Evolutionary conservation across 345 rosid species (phyloP), one percentile per base, ranked within the genome.

Genomic region (Eucalyptus curtisii): DNA sequence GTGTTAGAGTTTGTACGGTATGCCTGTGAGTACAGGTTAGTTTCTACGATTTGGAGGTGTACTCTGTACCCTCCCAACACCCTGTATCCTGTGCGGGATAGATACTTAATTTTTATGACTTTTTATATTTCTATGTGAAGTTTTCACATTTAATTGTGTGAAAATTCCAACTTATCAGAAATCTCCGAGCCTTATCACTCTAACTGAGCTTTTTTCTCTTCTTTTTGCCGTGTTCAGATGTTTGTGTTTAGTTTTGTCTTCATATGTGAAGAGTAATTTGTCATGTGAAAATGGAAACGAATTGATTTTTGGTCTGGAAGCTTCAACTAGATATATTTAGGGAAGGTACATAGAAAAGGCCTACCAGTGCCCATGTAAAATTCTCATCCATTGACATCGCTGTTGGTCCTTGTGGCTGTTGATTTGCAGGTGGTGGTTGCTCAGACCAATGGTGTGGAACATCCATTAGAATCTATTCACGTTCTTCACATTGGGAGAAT

Each of bases 401-500:
- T 86, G n/a, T 53, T 31, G 66, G 64, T 50, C 66, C 87, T 31
- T 40, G 45, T 40, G 44, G 42, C 47, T 86, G 87, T 24, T 49
- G 47, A 13, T 89, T 71, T 64, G 17, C 89, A 97, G 99, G 99
- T 97, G 48, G 95, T 98, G 87, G 95, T 98, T 89, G 94, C 96
- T 86, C 99, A 96, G 84, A 93, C 92, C 93, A 95, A 94, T 92
- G 99, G 97, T 33, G 92, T 89, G 48, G 97, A 97, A 90, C 94
- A 96, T 89, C 89, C 94, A 87, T 93, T 96, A 88, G 99, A 97
- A 90, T 95, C 99, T 87, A 95, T 98, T 89, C 99, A 98, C 91
- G 92, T 92, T 85, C 94, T 98, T 91, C 99, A 97, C 87, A 96
- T 98, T 81, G 99, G 99, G 88, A 98, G 95, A 92, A 97, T 98